Evolutionary conservation across 208 protist species (phyloP).

Genomic region (Herpetomonas tarakana): DNA sequence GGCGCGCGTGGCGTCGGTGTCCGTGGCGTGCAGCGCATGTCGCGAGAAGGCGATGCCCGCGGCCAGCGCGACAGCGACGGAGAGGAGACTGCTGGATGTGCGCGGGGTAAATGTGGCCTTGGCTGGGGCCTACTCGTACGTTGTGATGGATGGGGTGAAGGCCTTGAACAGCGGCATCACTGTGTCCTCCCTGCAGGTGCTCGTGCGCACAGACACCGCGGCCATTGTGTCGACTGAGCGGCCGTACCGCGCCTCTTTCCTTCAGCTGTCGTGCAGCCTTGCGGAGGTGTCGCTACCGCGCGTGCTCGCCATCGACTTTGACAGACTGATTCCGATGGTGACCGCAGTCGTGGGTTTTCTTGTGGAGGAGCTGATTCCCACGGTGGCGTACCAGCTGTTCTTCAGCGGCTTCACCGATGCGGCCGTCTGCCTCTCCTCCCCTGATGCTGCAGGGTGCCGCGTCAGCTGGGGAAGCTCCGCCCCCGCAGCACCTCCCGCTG

Average conservation of each 20-base stretch:
- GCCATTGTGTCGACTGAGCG: conserved; percentile 15
- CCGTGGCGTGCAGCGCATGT: background rate
- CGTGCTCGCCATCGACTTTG: conserved; percentile 17
- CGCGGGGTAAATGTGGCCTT: background rate
- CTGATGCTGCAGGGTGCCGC: conserved; percentile 7
- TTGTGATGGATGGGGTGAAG: conserved; percentile 11
- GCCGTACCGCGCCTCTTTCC: conserved; percentile 41
- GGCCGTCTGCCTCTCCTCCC: conserved; percentile 18
- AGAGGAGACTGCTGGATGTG: conserved; percentile 6
- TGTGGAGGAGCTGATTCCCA: conserved; percentile 37
- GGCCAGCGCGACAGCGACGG: background rate
- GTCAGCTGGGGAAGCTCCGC: conserved; percentile 8
- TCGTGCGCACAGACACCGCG: conserved; percentile 11
- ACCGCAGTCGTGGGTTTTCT: conserved; percentile 19
- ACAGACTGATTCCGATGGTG: conserved; percentile 10
- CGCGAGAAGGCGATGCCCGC: background rate
- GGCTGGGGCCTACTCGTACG: background rate
- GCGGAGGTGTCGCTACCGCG: conserved; percentile 16
- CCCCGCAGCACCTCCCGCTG: background rate
- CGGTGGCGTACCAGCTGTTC: conserved; percentile 43
- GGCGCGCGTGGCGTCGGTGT: background rate
- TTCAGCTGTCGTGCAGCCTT: conserved; percentile 32
- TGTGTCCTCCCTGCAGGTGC: conserved; percentile 12
- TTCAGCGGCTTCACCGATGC: conserved; percentile 64
- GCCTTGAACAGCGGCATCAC: conserved; percentile 15